Evolutionary conservation across 2,329 filamentous ascomycete species (phyloP).

Genomic region (Metarhizium sp.): DNA sequence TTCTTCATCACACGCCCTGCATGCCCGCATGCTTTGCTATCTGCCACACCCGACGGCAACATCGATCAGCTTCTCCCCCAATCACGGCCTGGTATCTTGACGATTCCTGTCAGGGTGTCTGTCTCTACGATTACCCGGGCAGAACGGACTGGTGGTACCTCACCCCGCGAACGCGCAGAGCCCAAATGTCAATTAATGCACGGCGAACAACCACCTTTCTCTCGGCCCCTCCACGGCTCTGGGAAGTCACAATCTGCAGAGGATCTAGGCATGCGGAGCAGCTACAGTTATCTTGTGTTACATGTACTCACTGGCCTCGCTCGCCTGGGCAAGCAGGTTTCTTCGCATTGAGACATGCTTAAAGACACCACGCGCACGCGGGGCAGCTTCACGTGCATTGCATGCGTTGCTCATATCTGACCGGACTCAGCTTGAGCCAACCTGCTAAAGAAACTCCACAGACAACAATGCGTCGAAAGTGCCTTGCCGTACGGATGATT

Average conservation of each 20-base stretch:
- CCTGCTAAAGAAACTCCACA: no score
- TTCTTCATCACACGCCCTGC: slow-evolving; percentile 6
- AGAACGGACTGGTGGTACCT: background rate
- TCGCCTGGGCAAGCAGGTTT: background rate
- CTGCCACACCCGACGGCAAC: background rate
- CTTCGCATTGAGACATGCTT: background rate
- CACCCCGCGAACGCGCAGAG: background rate
- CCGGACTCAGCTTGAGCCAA: background rate
- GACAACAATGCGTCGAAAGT: no score
- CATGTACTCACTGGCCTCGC: background rate
- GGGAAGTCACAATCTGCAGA: background rate
- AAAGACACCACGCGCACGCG: background rate
- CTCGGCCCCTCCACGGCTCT: background rate
- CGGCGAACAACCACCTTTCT: background rate
- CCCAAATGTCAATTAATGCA: background rate
- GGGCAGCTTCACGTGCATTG: background rate
- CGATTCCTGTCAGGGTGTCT: background rate
- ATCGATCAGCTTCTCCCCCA: background rate
- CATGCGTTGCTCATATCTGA: background rate
- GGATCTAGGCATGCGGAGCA: background rate
- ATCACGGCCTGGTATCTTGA: background rate
- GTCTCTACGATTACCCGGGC: background rate
- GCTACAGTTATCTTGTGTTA: background rate
- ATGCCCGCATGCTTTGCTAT: background rate
- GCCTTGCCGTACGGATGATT: background rate